Base-by-base conservation (phyloP, 768 basidiomycete species). In the Suillus spraguei region DNA sequence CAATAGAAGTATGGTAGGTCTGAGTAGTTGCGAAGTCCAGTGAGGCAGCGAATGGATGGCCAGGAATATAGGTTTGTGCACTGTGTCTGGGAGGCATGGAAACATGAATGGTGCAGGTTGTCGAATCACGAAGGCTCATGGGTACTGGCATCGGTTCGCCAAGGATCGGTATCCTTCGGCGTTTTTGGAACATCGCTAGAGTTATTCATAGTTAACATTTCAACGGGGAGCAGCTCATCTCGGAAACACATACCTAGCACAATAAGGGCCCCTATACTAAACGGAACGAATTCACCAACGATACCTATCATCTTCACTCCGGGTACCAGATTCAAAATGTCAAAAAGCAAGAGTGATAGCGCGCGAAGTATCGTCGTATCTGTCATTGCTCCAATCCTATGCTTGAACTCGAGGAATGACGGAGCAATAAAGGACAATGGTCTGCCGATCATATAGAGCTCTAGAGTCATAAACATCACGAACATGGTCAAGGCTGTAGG, bases 321-420 rank as follows among this genome's bases (percentile, higher is more conserved):
- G 33, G 81, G 80, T 4, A 77, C 78, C 41, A 81, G 61, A 2
- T 76, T 78, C n/a, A 82, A 62, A 17, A 81, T 61, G 42, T 84
- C 82, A 2, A 83, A 71, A 10, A 81, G 49, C 35, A 84, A 53
- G n/a, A 84, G 75, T 39, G 81, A 77, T n/a, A 75, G 20, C 4
- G 76, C 74, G 53, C 77, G 72, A 20, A 74, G 63, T 28, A 81
- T 67, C 22, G 74, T 68, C 22, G 73, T 63, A 64, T 79, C 79
- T 46, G 62, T 62, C 8, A 78, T 39, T 60, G 60, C 66, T 59
- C 63, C 60, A 60, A 66, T 41, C 64, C 66, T 59, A 63, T 64
- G 67, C 62, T 61, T 59, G 36, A 59, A 32, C 32, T 42, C 62
- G 50, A 70, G 66, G 66, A 72, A 69, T 53, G 56, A 47, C 32